Evolutionary conservation across 2,329 filamentous ascomycete genomes (phyloP), one percentile per base, ranked within the genome.

Genomic region (Alternaria alternata): DNA sequence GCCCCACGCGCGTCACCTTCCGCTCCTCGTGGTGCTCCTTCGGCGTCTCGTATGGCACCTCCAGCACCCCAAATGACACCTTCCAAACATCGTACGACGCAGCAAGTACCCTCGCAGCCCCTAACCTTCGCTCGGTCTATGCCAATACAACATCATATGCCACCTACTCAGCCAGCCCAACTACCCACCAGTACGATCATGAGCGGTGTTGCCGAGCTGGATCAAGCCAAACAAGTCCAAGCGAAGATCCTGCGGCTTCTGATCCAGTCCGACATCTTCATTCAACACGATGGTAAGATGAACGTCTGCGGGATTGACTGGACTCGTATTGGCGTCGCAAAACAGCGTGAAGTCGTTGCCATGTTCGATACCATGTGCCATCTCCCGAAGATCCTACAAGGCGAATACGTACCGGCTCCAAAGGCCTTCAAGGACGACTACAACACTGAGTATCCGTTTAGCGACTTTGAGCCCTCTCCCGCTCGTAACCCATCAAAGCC

Each of bases 361-460:
- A 69, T 65, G 68, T 66, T 78, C 7, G 63, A 71, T 8, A 47
- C 51, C 8, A 63, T 76, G 53, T 73, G 73, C 44, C 70, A 76
- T 53, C 64, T 77, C 5, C 73, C 68, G 20, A 65, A 58, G 51
- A 56, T 47, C 2, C 61, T 75, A 2, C 75, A 77, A 59, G 38
- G 54, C 24, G 68, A 77, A 48, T 73, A 73, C 48, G 16, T 77
- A 8, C 71, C 74, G 4, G 26, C 60, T 4, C 70, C 75, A 2
- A 75, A 68, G 42, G 57, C 70, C 0, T 75, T 74, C 55, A 57
- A 51, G 44, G 51, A 61, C 5, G 68, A 76, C 5, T 71, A 70
- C 32, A 51, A 62, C 3, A 26, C 51, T 4, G 36, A 60, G 6
- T 74, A 74, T 54, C 57, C 63, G 8, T 41, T 56, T 4, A 22